Conservation (phyloP, 371 early-diverging fungal genomes). For the Vairimorpha apis region DNA sequence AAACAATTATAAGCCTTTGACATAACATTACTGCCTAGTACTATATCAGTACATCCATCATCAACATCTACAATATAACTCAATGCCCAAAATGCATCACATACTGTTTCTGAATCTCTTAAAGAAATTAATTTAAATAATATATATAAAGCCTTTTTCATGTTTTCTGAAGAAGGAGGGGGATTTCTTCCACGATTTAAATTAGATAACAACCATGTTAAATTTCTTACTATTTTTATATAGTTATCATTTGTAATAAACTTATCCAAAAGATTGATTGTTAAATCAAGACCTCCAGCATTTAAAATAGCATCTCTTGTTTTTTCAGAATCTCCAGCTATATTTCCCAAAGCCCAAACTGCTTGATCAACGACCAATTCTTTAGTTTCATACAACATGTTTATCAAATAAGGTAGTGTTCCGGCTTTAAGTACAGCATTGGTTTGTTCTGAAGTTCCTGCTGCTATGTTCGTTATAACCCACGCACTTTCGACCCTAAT, state of each 20-base stretch:
- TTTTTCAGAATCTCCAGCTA: constrained; percentile 90
- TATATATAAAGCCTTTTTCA: constrained; percentile 66
- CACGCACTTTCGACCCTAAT: constrained; percentile 93
- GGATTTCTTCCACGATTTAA: constrained; percentile 95
- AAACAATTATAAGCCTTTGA: constrained; percentile 33
- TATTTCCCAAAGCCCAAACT: constrained; percentile 99
- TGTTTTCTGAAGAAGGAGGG: constrained; percentile 67
- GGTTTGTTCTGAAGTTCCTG: constrained; percentile 89
- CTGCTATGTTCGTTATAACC: constrained; percentile 99
- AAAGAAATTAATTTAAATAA: constrained; percentile 71
- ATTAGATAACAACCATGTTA: constrained; percentile 97
- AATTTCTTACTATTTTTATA: constrained; percentile 77
- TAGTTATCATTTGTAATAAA: constrained; percentile 4
- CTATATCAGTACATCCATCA: constrained; percentile 85
- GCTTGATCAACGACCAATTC: constrained; percentile 94
- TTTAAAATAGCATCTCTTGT: constrained; percentile 85
- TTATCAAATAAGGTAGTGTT: constrained; percentile 83
- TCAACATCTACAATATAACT: constrained; percentile 90
- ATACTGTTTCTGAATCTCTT: constrained; percentile 83
- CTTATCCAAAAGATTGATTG: constrained; percentile 71
- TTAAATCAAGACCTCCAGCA: constrained; percentile 72
- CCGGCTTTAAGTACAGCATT: constrained; percentile 80
- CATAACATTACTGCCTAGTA: constrained; percentile 75
- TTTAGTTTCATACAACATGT: constrained; percentile 74
- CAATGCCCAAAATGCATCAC: constrained; percentile 96